These are phyloP conservation scores for Kokia cookei DNA, from an alignment of 441 rosid species.

Conservation along the genomic window DNA sequence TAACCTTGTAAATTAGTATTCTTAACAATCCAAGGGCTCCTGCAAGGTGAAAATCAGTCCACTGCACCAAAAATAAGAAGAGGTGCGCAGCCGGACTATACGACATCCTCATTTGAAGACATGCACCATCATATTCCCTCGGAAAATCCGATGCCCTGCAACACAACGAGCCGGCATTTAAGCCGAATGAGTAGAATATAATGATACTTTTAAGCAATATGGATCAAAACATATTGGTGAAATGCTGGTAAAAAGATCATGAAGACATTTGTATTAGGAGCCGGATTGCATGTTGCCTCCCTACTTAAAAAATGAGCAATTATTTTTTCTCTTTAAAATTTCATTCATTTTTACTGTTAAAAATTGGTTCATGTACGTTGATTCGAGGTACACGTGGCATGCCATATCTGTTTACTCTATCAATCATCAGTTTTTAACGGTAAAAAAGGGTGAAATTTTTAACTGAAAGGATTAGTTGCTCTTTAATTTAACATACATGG, in stretches of 20 bases:
- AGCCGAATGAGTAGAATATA: neutral
- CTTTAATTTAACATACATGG: no score
- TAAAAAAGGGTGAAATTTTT: no score
- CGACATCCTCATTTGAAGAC: conserved; percentile 71
- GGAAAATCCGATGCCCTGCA: conserved; percentile 64
- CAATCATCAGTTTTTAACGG: no score
- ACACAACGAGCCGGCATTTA: neutral
- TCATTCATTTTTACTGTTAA: no score
- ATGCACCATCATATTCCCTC: conserved; percentile 61
- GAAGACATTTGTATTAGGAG: no score
- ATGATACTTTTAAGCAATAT: neutral
- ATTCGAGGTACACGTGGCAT: no score
- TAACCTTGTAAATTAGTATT: conserved; percentile 57
- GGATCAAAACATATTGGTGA: neutral
- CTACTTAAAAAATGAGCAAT: no score
- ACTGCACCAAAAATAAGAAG: conserved; percentile 58
- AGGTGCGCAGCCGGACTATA: conserved; percentile 67
- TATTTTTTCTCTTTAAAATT: no score
- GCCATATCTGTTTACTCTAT: no score
- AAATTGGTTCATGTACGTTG: no score
- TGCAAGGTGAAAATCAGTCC: conserved; percentile 72
- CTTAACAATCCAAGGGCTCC: conserved; percentile 70
- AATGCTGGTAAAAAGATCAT: neutral
- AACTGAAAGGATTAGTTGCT: no score
- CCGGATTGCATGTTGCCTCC: no score